Evolutionary conservation across 345 rosid genomes (phyloP).

Genomic region (Microcos paniculata): DNA sequence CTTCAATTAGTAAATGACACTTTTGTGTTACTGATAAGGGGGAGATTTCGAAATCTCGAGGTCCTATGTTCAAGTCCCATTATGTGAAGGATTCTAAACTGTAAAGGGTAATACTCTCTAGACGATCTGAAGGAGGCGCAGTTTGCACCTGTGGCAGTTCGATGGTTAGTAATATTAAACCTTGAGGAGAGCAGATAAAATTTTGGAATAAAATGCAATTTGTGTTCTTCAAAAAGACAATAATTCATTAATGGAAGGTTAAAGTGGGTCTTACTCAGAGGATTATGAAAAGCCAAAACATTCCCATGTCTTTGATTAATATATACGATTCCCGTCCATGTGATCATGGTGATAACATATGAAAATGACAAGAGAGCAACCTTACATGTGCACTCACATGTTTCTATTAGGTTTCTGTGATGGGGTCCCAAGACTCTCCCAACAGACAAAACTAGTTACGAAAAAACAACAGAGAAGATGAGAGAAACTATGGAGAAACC

Average conservation of each 20-base stretch:
- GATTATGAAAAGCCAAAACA: neutral
- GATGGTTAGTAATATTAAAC: too few species aligned
- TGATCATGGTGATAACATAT: neutral
- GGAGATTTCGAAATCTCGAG: too few species aligned
- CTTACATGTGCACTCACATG: slow-evolving; percentile 13
- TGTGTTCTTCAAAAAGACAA: neutral
- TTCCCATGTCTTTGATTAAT: neutral
- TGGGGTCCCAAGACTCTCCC: neutral
- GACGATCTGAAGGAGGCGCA: too few species aligned
- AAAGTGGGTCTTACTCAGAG: neutral
- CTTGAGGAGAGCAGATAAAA: neutral
- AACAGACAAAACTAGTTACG: neutral
- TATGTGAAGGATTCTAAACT: too few species aligned
- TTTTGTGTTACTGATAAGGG: too few species aligned
- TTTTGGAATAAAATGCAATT: neutral
- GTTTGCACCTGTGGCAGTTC: too few species aligned
- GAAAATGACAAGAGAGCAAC: slow-evolving; percentile 2
- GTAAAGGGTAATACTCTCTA: too few species aligned
- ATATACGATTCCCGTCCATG: slow-evolving; percentile 1
- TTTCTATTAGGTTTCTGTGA: neutral
- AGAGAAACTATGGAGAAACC: too few species aligned
- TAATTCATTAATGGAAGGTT: neutral
- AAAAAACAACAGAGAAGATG: neutral
- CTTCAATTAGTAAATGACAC: neutral
- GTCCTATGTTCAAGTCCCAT: too few species aligned